Percentiles rank a stretch among this genome's conserved stretches.
Evolutionary conservation across 441 rosid species (phyloP).

Genomic region (Erysimum pusillum): DNA sequence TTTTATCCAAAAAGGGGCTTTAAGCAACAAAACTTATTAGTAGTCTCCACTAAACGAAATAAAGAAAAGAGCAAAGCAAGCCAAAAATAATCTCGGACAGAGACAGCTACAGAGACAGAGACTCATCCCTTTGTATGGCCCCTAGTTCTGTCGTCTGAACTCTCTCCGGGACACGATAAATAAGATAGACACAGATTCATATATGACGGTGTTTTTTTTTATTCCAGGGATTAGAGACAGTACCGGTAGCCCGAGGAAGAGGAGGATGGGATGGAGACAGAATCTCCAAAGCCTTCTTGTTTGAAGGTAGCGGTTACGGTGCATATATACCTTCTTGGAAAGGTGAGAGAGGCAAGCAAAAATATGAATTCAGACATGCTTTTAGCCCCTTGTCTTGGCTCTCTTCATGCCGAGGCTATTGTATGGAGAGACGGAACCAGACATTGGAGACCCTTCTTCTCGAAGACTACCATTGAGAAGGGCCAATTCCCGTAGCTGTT

Average conservation of each 20-base stretch:
- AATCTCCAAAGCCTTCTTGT: conserved; percentile 46
- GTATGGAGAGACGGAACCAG: conserved; percentile 94
- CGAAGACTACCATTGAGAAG: conserved; percentile 91
- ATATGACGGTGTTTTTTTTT: conserved; percentile 37
- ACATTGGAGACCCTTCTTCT: conserved; percentile 96
- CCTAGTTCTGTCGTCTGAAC: conserved; percentile 36
- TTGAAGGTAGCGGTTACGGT: conserved; percentile 42
- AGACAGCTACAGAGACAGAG: conserved; percentile 34
- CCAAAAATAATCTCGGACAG: conserved; percentile 45
- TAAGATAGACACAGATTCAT: conserved; percentile 44
- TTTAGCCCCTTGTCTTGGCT: conserved; percentile 55
- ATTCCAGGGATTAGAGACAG: conserved; percentile 48
- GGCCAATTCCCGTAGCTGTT: conserved; percentile 94
- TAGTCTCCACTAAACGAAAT: conserved; percentile 23
- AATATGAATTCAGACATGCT: neutral
- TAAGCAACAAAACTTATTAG: conserved; percentile 43
- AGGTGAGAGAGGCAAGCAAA: conserved; percentile 39
- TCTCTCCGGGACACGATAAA: conserved; percentile 39
- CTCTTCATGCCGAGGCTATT: conserved; percentile 98
- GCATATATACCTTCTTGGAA: conserved; percentile 48
- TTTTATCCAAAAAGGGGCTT: conserved; percentile 33
- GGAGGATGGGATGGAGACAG: conserved; percentile 42
- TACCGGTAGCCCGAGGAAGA: conserved; percentile 42
- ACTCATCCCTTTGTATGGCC: conserved; percentile 31
- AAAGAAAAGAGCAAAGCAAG: conserved; percentile 41